Evolutionary conservation across 352 stramenopile species (phyloP).

Genomic region (Salisapilia sapeloensis): DNA sequence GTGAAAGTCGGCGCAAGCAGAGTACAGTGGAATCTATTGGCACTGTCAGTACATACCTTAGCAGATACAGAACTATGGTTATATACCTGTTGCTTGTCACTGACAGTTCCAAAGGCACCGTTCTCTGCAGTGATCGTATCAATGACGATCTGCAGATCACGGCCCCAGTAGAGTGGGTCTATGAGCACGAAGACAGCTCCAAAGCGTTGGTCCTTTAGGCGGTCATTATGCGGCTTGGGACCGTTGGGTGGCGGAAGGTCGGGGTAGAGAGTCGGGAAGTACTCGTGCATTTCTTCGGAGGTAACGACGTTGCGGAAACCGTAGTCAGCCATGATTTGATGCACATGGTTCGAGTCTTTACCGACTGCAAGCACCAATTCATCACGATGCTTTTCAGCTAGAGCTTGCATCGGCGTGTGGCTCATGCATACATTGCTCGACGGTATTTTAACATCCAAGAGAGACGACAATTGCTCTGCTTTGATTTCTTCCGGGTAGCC

Average conservation of each 20-base stretch:
- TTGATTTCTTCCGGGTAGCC: conserved; percentile 70
- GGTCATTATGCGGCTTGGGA: conserved; percentile 15
- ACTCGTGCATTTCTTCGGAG: conserved; percentile 45
- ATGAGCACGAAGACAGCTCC: conserved; percentile 60
- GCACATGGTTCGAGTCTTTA: conserved; percentile 51
- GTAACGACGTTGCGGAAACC: conserved; percentile 76
- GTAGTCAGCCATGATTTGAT: conserved; percentile 52
- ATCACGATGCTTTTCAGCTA: conserved; percentile 40
- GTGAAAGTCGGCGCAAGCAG: conserved; percentile 76
- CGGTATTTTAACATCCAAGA: conserved; percentile 38
- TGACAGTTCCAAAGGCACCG: conserved; percentile 22
- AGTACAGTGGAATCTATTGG: conserved; percentile 52
- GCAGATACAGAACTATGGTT: conserved; percentile 1
- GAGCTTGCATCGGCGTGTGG: conserved; percentile 66
- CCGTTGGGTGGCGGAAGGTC: conserved; percentile 35
- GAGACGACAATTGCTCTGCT: conserved; percentile 44
- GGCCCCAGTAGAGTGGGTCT: conserved; percentile 62
- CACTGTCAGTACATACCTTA: not conserved
- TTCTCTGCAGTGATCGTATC: conserved; percentile 46
- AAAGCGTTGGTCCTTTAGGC: conserved; percentile 33
- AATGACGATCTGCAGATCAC: conserved; percentile 61
- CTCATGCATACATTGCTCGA: conserved; percentile 44
- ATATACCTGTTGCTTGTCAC: conserved; percentile 21
- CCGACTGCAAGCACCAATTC: conserved; percentile 66
- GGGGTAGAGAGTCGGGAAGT: conserved; percentile 71